Base-by-base conservation (phyloP, 2,329 filamentous ascomycete species). In the Colletotrichum sp. region DNA sequence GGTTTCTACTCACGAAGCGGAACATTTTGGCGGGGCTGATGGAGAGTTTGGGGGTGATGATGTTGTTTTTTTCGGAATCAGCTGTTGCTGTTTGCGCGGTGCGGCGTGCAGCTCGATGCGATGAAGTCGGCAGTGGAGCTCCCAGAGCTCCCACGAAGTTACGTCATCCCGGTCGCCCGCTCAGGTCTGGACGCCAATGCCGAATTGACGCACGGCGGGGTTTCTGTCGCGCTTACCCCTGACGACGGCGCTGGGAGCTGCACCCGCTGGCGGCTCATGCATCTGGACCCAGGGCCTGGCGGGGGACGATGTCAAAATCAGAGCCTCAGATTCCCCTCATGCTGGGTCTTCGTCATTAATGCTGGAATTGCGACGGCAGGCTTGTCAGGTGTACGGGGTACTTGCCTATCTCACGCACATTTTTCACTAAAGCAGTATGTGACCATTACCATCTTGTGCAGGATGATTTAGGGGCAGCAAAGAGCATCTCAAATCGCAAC, bases 1-100 rank as follows among this genome's bases (percentile, higher is more conserved):
- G 12, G 12, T 6, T 0, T 6, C 15, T 4, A 83, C 87, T 82
- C 82, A 88, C 87, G 72, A 89, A 88, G 60, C 86, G 83, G 77
- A 89, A 88, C 87, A 89, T 88, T 32, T 76, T 86, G 81, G 73
- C 68, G 71, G 57, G 72, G 69, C 57, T 55, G 61, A 75, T 73
- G 48, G 58, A 21, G 64, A 18, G 38, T 24, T 52, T 64, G 61
- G 55, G 34, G 13, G 34, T 75, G 63, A 57, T 77, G 43, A 38
- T 75, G 24, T 63, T 36, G 68, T 75, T 58, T 61, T 61, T 38
- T 63, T 48, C 36, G 43, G 16, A 10, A 60, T 32, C 24, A 68
- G 69, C 61, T 72, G 18, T 73, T 63, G 57, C 28, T 58, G 38
- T 61, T 71, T 21, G 30, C 26, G 32, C 48, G 36, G 43, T 52